These are phyloP conservation scores for Clohesyomyces aquaticus DNA, from an alignment of 495 filamentous ascomycete genomes.

Conservation along the genomic window DNA sequence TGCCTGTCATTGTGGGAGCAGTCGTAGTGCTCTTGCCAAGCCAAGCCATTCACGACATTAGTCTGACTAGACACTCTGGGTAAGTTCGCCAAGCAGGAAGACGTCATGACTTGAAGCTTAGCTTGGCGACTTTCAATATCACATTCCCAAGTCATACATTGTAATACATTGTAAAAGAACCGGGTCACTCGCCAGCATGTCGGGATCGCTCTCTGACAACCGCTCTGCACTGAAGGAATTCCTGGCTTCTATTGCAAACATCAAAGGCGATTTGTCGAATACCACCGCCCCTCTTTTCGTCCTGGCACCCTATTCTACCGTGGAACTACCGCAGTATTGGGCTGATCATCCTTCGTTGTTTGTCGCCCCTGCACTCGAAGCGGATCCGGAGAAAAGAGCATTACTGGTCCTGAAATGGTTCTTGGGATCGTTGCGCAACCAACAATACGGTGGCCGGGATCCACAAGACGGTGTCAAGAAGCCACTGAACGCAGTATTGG, in stretches of 20 bases:
- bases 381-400: conserved; percentile 29
- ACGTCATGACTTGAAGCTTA: background rate
- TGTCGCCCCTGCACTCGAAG: conserved; percentile 37
- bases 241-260: conserved; percentile 20
- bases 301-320: conserved; percentile 38
- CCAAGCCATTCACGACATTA: background rate
- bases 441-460: conserved; percentile 42
- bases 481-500: conserved; percentile 45
- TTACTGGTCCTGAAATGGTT: conserved; percentile 45
- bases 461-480: conserved; percentile 42
- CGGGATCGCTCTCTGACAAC: conserved; percentile 16
- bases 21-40: background rate
- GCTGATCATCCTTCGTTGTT: conserved; percentile 42
- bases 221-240: conserved; percentile 25
- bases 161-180: no score
- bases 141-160: background rate
- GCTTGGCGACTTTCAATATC: background rate
- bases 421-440: conserved; percentile 36
- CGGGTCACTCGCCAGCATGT: background rate
- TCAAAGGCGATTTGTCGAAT: conserved; percentile 36
- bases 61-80: background rate
- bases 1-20: background rate
- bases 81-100: conserved; percentile 9
- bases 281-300: conserved; percentile 46
- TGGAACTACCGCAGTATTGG: conserved; percentile 43